These are phyloP conservation scores for Rubia balearica DNA, from an alignment of 305 asterid species.

Conservation along the genomic window DNA sequence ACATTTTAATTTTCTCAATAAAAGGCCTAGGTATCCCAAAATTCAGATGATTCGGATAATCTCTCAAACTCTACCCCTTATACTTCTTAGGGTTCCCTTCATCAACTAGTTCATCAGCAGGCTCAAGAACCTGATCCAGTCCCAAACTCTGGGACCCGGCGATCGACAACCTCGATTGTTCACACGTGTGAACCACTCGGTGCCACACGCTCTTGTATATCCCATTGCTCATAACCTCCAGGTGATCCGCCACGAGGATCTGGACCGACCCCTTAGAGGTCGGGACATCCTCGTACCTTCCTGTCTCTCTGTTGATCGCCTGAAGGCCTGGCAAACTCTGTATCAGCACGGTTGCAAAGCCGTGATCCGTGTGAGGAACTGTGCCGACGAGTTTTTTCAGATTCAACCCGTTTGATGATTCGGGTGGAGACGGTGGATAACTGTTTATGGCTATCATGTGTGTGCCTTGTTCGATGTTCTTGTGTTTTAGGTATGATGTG, in stretches of 20 bases:
- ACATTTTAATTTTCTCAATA: conserved; percentile 10
- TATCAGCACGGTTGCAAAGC: conserved; percentile 31
- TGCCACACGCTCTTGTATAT: conserved; percentile 33
- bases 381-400: conserved; percentile 13
- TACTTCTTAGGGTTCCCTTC: conserved; percentile 7
- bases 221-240: conserved; percentile 43
- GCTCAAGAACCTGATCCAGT: conserved; percentile 12
- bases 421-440: conserved; percentile 16
- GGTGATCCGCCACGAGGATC: conserved; percentile 40
- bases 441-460: conserved; percentile 34
- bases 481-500: conserved; percentile 15
- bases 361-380: conserved; percentile 35
- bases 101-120: conserved; percentile 13
- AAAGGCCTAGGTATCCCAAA: conserved; percentile 13
- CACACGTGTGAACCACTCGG: conserved; percentile 6
- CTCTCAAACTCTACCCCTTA: conserved; percentile 8
- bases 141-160: conserved; percentile 10
- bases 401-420: not conserved
- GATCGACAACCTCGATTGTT: conserved; percentile 12
- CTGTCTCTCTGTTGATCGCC: conserved; percentile 7
- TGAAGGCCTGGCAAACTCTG: conserved; percentile 37
- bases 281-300: conserved; percentile 19
- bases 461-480: conserved; percentile 25
- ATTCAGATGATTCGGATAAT: conserved; percentile 9
- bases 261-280: conserved; percentile 23